Percentiles rank a stretch among this genome's conserved stretches.
Conservation (phyloP, 768 basidiomycete genomes). For the Royoungia palumana region DNA sequence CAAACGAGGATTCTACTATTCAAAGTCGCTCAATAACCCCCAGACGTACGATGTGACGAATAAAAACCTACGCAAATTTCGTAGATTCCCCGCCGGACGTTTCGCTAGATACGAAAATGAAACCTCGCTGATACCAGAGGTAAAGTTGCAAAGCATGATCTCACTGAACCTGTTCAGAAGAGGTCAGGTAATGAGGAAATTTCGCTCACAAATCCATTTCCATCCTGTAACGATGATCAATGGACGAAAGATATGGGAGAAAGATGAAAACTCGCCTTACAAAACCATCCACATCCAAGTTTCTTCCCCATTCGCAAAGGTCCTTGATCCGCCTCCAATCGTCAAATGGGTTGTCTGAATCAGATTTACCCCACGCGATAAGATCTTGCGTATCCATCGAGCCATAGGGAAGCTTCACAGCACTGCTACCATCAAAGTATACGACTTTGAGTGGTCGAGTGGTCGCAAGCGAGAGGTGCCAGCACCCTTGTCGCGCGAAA, state of each 20-base stretch:
- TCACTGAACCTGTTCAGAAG: conserved; percentile 24
- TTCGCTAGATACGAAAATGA: conserved; percentile 17
- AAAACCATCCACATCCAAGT: conserved; percentile 43
- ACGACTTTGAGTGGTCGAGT: conserved; percentile 40
- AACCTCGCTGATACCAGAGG: conserved; percentile 24
- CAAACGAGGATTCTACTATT: conserved; percentile 4
- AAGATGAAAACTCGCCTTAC: conserved; percentile 31
- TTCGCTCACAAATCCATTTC: conserved; percentile 33
- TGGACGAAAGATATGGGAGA: background rate
- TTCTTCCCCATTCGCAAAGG: conserved; percentile 44
- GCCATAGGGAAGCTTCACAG: conserved; percentile 40
- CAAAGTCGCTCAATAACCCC: background rate
- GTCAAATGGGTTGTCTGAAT: conserved; percentile 13
- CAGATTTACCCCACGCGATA: conserved; percentile 37
- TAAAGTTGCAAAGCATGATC: conserved; percentile 35
- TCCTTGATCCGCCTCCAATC: conserved; percentile 36
- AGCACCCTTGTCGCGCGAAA: conserved; percentile 14
- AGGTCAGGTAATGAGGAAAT: background rate
- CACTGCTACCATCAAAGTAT: conserved; percentile 54
- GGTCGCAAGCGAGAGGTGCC: conserved; percentile 15
- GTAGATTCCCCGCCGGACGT: fast-evolving
- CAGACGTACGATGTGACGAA: background rate
- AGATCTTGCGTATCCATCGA: conserved; percentile 48
- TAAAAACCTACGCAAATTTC: background rate
- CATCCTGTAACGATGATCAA: conserved; percentile 16